Evolutionary conservation across 345 rosid species (phyloP), one percentile per base, ranked within the genome.

Genomic region (thale cress (Arabidopsis thaliana)): DNA sequence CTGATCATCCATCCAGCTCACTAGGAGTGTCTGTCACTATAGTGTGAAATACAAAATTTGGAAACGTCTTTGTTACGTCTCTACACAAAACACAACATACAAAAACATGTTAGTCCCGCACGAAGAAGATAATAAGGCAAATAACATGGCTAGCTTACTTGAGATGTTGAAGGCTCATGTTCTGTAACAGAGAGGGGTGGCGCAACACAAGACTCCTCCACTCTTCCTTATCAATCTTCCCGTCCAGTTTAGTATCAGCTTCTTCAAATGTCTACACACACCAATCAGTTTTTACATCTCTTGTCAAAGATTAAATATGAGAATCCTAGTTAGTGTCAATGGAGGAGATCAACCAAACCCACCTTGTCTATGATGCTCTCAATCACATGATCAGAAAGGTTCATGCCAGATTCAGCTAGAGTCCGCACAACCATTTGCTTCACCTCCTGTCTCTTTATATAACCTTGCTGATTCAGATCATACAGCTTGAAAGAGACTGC

Each of bases 401-500:
- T 87, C 89, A 91, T 86, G 38, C 95, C 96, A 42, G 96, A 89
- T 78, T 88, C 96, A 40, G 87, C 84, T 75, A 91, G 86, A 32
- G 93, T 91, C 13, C 92, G 88, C 32, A 91, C 85, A 70, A 91
- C 90, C 96, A 91, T 85, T 83, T 91, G 40, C 72, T 49, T 77
- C 59, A 77, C 93, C 89, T 89, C 93, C 12, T 87, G 85, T 60
- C 96, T 84, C 81, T 87, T 96, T 41, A 93, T 93, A 81, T 78
- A 93, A 48, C 97, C 98, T 78, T 91, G 94, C 62, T 83, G 89
- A 79, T 89, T 91, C 66, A 87, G 85, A 82, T 93, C 98, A 44
- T 93, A 93, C 55, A 93, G 81, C 83, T 84, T 91, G 75, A 93
- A 93, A 33, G 97, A 80, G 89, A 93, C 98, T 91, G 91, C 84